Evolutionary conservation across 1,139 yeast species (phyloP).

Genomic region (Kodamaea suecica): DNA sequence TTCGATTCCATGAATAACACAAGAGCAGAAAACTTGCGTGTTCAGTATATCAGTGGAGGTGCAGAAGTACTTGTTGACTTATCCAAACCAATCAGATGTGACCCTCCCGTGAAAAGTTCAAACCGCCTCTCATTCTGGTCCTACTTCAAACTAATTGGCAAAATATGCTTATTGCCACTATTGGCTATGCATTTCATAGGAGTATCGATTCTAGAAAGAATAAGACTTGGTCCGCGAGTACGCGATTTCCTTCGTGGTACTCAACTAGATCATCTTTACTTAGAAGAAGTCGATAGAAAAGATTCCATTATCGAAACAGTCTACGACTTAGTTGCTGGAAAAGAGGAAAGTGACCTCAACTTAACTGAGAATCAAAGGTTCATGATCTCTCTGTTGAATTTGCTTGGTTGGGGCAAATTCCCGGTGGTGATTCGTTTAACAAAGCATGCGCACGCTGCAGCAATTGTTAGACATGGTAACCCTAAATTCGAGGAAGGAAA

Average conservation of each 20-base stretch:
- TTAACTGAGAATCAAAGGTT: conserved; percentile 44
- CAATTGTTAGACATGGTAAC: conserved; percentile 61
- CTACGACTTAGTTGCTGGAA: conserved; percentile 47
- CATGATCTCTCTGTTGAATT: conserved; percentile 57
- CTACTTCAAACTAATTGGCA: background rate
- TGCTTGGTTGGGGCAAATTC: conserved; percentile 61
- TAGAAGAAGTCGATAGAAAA: conserved; percentile 10
- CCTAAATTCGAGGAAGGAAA: conserved; percentile 65
- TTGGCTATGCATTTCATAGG: conserved; percentile 50
- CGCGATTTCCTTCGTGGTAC: conserved; percentile 27
- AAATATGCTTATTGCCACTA: conserved; percentile 42
- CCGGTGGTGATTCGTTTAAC: conserved; percentile 69
- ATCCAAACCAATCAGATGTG: conserved; percentile 28
- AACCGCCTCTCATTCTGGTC: background rate
- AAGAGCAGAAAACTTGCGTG: conserved; percentile 35
- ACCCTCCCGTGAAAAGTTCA: background rate
- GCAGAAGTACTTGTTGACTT: conserved; percentile 54
- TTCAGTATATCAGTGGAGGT: conserved; percentile 49
- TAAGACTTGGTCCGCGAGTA: conserved; percentile 34
- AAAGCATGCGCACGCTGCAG: conserved; percentile 74
- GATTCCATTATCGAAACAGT: conserved; percentile 51
- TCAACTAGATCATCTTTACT: conserved; percentile 31
- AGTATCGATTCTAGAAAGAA: conserved; percentile 41
- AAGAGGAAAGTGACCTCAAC: conserved; percentile 19
- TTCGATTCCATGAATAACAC: conserved; percentile 44